Base-by-base conservation (phyloP, 129 eudicot species). In the Ambrosia artemisiifolia region DNA sequence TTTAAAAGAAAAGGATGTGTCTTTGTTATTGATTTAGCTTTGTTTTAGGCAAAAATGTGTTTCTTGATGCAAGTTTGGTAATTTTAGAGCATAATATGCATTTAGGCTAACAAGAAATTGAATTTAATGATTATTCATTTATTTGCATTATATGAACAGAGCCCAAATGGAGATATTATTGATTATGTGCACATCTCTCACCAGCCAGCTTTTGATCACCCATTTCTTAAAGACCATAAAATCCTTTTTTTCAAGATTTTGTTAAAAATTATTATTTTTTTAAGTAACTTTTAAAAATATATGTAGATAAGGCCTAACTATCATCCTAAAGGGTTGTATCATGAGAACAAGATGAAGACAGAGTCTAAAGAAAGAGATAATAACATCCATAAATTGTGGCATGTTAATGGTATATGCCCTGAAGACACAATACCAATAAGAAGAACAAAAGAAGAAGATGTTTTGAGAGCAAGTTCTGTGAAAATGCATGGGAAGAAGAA, bases 161-260 rank as follows among this genome's bases (percentile, higher is more conserved):
- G 96, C 80, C 87, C 93, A 80, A 93, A 90, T 87, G 93, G 96
- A 67, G 98, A 92, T 76, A 78, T 57, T 16, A 92, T 92, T 64
- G 98, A 92, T 72, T 92, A 95, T 73, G 87, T 92, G 36, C 96
- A 70, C 86, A 89, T 92, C 80, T 81, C 96, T 77, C 89, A 92
- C 7, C 98, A 88, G 80, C 96, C 98, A 60, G 98, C 98, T 49
- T 87, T 92, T 82, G 98, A 92, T 78, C 98, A 92, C 35, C 98
- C 96, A 24, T 92, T 86, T 55, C 98, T 92, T 70, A 92, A 87
- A 82, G 93, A 92, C 81, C 98, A 92, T 79, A 92, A 90, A 80
- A 87, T 92, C 67, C 96, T 92, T 49, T 62, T 12, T 30, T 68
- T 28, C 67, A 62, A 72, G 65, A 16, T 47, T 67, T 51, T 17